Conservation (phyloP, 2,329 filamentous ascomycete genomes). For the Fusarium kyushuense region DNA sequence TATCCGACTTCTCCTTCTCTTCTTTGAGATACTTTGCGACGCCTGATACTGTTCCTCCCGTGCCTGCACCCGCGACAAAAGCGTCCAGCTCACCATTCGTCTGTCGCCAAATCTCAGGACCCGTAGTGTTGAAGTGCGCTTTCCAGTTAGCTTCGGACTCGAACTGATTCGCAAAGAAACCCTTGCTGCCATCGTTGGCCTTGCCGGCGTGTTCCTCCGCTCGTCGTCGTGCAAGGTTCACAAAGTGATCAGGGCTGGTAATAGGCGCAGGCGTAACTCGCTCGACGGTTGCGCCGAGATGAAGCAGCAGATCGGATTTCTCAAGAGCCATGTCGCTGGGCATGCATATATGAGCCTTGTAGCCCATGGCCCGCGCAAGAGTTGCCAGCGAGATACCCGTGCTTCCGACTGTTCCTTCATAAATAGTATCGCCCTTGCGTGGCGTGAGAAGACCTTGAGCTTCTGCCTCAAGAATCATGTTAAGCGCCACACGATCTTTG, state of each 20-base stretch:
- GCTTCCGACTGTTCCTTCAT: slow-evolving; percentile 96
- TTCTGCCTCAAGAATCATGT: slow-evolving; percentile 88
- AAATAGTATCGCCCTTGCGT: slow-evolving; percentile 89
- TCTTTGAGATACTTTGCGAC: slow-evolving; percentile 87
- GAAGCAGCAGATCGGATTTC: slow-evolving; percentile 88
- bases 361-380: slow-evolving; percentile 87
- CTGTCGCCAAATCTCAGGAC: slow-evolving; percentile 89
- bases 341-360: slow-evolving; percentile 97
- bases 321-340: slow-evolving; percentile 89
- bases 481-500: slow-evolving; percentile 93
- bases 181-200: slow-evolving; percentile 71
- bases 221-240: slow-evolving; percentile 86
- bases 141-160: slow-evolving; percentile 90
- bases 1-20: slow-evolving; percentile 63
- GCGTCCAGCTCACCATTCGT: slow-evolving; percentile 81
- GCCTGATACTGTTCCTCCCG: slow-evolving; percentile 91
- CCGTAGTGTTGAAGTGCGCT: slow-evolving; percentile 85
- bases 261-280: slow-evolving; percentile 92
- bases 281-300: slow-evolving; percentile 93
- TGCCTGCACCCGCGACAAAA: slow-evolving; percentile 93
- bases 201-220: slow-evolving; percentile 78
- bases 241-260: slow-evolving; percentile 92
- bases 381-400: slow-evolving; percentile 95
- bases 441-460: slow-evolving; percentile 79
- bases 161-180: slow-evolving; percentile 97